These are phyloP conservation scores for button mushroom (Agaricus bisporus) DNA, from an alignment of 768 basidiomycete species.

Conservation along the genomic window DNA sequence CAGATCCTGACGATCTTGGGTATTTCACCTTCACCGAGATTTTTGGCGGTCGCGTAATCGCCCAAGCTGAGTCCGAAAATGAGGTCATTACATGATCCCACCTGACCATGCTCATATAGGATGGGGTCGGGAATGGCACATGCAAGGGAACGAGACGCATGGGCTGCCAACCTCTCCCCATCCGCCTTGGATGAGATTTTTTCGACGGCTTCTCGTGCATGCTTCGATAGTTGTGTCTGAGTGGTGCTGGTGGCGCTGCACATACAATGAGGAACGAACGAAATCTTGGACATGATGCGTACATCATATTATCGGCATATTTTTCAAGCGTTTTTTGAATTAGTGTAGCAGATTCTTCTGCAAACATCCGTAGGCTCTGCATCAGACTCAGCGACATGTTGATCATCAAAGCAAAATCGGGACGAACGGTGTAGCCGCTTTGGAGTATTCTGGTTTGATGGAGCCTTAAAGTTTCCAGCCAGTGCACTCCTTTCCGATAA, in stretches of 20 bases:
- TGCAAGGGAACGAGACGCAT: conserved; percentile 57
- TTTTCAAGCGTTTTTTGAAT: conserved; percentile 60
- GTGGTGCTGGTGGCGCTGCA: conserved; percentile 71
- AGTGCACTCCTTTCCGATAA: conserved; percentile 84
- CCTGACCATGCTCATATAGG: conserved; percentile 69
- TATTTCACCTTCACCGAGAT: conserved; percentile 62
- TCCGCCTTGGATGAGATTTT: conserved; percentile 71
- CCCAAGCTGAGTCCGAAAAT: conserved; percentile 86
- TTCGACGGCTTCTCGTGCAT: conserved; percentile 54
- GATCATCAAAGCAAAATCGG: not conserved
- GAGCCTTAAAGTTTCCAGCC: conserved; percentile 86
- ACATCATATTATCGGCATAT: conserved; percentile 82
- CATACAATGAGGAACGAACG: not conserved
- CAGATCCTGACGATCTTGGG: conserved; percentile 81
- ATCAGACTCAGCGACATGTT: not conserved
- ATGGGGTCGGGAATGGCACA: conserved; percentile 65
- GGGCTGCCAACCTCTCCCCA: conserved; percentile 44
- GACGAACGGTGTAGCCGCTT: conserved; percentile 68
- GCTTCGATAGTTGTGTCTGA: conserved; percentile 65
- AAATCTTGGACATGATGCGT: conserved; percentile 17
- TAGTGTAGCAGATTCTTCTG: conserved; percentile 60
- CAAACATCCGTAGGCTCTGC: conserved; percentile 78
- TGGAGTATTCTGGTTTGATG: conserved; percentile 78
- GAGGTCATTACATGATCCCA: conserved; percentile 83
- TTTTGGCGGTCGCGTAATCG: conserved; percentile 83